A percentile compares a stretch with the other conserved stretches of the same genome.
These are phyloP conservation scores for Stentor roeselii DNA, from an alignment of 73 alveolate genomes.

Conservation along the genomic window DNA sequence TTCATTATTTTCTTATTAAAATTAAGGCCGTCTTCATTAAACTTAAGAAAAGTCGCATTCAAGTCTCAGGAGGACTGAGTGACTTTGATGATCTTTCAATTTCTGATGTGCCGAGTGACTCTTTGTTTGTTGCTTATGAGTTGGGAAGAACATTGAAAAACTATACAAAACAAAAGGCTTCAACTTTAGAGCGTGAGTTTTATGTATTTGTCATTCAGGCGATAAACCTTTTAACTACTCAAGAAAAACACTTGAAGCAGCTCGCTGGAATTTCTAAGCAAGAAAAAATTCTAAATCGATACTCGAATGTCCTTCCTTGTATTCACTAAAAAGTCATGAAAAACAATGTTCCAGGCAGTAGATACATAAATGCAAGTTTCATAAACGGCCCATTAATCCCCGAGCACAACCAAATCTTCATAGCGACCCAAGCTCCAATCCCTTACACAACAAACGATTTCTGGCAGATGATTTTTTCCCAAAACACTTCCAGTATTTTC, in stretches of 20 bases:
- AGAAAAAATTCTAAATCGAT: background rate
- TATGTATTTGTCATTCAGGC: background rate
- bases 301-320: background rate
- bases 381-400: conserved; percentile 37
- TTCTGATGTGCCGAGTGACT: background rate
- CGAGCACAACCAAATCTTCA: conserved; percentile 45
- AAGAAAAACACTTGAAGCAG: background rate
- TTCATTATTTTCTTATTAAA: too few species aligned
- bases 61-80: background rate
- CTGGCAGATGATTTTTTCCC: conserved; percentile 83
- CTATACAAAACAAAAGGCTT: background rate
- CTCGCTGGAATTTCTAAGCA: background rate
- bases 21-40: too few species aligned
- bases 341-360: background rate
- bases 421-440: conserved; percentile 94
- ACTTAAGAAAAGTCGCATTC: too few species aligned
- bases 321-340: background rate
- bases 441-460: conserved; percentile 71
- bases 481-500: conserved; percentile 59
- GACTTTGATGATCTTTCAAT: background rate
- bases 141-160: background rate
- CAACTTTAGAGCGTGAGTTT: background rate
- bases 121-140: background rate
- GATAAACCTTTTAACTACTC: background rate
- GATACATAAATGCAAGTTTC: conserved; percentile 61